phyloP scores from a whole-genome alignment of 208 protist genomes.

The Blechomonas ayalai region DNA sequence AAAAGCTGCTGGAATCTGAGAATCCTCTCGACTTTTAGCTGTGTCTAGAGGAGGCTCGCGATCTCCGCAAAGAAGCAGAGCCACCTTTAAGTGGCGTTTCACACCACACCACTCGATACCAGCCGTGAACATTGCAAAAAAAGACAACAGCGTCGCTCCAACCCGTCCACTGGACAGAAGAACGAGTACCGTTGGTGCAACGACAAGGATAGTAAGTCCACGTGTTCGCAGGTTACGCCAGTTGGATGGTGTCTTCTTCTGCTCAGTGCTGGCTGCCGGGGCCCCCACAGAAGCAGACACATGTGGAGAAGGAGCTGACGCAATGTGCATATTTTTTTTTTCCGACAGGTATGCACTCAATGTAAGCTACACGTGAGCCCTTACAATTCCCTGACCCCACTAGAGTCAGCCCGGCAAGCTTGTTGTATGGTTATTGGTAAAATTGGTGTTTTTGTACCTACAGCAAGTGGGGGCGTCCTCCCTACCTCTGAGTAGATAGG shows the following conservation, averaged over 20 bases:
- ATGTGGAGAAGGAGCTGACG: not conserved
- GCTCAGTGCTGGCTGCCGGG: too few relatives aligned
- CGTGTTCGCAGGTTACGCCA: constrained; percentile 60
- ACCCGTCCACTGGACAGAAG: constrained; percentile 29
- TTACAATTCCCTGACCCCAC: too few relatives aligned
- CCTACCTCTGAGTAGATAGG: too few relatives aligned
- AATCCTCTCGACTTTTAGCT: not conserved
- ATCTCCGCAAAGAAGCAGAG: constrained; percentile 25
- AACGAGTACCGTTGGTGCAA: constrained; percentile 40
- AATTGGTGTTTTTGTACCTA: too few relatives aligned
- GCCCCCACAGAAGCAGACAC: not conserved
- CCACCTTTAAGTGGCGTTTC: constrained; percentile 83
- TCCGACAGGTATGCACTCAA: too few relatives aligned
- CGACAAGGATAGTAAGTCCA: constrained; percentile 43
- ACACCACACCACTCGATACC: constrained; percentile 70
- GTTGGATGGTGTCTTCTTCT: too few relatives aligned
- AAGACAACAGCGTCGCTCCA: constrained; percentile 28
- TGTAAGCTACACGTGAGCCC: too few relatives aligned
- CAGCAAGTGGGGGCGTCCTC: too few relatives aligned
- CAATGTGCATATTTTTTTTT: too few relatives aligned
- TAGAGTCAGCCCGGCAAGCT: too few relatives aligned
- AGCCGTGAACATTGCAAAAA: constrained; percentile 34
- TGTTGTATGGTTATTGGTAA: too few relatives aligned
- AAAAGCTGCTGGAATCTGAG: not conserved
- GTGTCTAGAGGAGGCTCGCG: not conserved